phyloP scores from a whole-genome alignment of 345 rosid species.

The Excoecaria agallocha region DNA sequence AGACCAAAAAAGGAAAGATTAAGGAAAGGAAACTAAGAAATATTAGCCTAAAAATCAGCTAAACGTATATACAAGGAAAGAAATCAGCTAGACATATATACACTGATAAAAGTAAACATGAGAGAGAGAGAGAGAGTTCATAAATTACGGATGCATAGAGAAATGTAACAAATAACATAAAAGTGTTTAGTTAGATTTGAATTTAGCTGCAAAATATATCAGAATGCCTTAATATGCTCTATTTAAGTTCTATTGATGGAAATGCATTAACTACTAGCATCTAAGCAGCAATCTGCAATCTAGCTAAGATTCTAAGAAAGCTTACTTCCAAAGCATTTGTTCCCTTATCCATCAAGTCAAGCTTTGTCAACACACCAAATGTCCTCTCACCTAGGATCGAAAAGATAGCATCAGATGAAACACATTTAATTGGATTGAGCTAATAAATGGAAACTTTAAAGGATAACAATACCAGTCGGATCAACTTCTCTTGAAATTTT shows the following conservation, averaged over 20 bases:
- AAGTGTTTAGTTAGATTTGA: neutral
- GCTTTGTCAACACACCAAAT: slow-evolving; percentile 32
- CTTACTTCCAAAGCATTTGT: slow-evolving; percentile 31
- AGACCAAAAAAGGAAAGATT: no score
- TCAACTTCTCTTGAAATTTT: slow-evolving; percentile 68
- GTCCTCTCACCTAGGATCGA: slow-evolving; percentile 27
- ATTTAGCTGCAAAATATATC: neutral
- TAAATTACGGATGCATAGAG: neutral
- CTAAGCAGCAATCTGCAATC: neutral
- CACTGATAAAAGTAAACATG: neutral
- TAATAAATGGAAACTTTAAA: neutral
- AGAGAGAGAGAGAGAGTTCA: neutral
- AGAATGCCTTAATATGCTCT: neutral
- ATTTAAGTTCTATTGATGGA: neutral
- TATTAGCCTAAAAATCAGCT: no score
- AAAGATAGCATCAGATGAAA: neutral
- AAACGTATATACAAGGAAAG: no score
- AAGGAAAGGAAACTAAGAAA: no score
- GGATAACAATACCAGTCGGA: slow-evolving; percentile 38
- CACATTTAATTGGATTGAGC: neutral
- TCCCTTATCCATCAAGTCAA: slow-evolving; percentile 31
- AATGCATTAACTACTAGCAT: neutral
- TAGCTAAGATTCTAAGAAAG: slow-evolving; percentile 8
- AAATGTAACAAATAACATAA: neutral
- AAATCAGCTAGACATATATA: no score